Evolutionary conservation across 805 yeast species (phyloP).

Genomic region (Blastobotrys chiropterorum): DNA sequence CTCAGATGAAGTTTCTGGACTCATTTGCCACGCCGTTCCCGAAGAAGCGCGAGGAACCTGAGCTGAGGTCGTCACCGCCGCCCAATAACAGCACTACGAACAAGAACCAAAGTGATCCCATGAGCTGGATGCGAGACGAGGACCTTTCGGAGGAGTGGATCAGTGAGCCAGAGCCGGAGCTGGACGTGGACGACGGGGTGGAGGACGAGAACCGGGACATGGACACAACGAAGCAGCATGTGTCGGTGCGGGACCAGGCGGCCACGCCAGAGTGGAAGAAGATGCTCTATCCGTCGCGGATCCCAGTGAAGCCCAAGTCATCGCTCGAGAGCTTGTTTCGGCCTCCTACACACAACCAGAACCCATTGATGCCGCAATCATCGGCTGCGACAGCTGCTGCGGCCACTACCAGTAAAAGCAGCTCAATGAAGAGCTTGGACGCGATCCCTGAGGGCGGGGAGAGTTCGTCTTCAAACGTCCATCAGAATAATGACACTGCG

Average conservation of each 20-base stretch:
- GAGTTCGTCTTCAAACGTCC: no score
- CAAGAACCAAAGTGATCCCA: not conserved
- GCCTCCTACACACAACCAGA: constrained; percentile 3
- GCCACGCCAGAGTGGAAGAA: constrained; percentile 9
- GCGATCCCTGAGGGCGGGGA: not conserved
- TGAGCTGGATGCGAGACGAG: constrained; percentile 6
- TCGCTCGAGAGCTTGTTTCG: constrained; percentile 3
- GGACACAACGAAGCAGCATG: not conserved
- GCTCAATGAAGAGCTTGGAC: not conserved
- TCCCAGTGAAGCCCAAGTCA: not conserved
- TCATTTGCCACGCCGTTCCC: not conserved
- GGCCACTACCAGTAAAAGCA: not conserved
- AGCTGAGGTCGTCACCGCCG: not conserved
- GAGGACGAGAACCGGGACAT: not conserved
- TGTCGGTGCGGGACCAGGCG: not conserved
- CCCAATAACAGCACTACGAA: not conserved
- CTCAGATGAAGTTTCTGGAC: not conserved
- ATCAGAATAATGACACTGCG: not conserved
- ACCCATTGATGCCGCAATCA: no score
- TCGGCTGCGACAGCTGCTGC: not conserved
- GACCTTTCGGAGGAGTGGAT: constrained; percentile 7
- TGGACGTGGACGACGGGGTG: not conserved
- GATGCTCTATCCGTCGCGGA: not conserved
- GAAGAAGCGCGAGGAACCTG: not conserved
- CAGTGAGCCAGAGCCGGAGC: constrained; percentile 1